phyloP scores from a whole-genome alignment of 306 rosid genomes.

The Malus fusca region DNA sequence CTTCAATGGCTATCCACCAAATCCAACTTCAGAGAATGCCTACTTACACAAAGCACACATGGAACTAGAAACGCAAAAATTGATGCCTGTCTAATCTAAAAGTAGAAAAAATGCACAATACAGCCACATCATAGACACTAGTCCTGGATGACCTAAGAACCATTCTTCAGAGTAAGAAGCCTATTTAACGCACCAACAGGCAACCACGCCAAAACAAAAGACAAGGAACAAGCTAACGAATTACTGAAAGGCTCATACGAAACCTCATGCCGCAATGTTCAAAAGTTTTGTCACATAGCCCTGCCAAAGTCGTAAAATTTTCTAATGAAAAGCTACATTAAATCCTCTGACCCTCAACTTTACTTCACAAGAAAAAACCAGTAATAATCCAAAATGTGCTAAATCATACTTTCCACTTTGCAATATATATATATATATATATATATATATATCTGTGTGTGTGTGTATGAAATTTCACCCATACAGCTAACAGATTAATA shows the following conservation, averaged over 20 bases:
- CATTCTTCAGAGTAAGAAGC: neutral
- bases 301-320: neutral
- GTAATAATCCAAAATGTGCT: neutral
- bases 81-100: neutral
- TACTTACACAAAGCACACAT: neutral
- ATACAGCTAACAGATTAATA: neutral
- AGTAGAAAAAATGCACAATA: neutral
- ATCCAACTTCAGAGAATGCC: neutral
- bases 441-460: too few relatives aligned
- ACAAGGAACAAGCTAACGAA: neutral
- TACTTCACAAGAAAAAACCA: neutral
- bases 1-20: neutral
- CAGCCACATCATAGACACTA: neutral
- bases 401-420: too few relatives aligned
- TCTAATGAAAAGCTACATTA: neutral
- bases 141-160: neutral
- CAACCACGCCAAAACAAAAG: neutral
- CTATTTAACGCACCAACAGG: neutral
- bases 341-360: neutral
- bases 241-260: neutral
- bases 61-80: neutral
- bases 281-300: neutral
- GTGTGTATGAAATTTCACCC: neutral
- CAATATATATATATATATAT: too few relatives aligned
- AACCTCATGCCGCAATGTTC: neutral